These are phyloP conservation scores for Oryza glumipatula DNA, from an alignment of 176 grass and related monocot genomes.

Conservation along the genomic window DNA sequence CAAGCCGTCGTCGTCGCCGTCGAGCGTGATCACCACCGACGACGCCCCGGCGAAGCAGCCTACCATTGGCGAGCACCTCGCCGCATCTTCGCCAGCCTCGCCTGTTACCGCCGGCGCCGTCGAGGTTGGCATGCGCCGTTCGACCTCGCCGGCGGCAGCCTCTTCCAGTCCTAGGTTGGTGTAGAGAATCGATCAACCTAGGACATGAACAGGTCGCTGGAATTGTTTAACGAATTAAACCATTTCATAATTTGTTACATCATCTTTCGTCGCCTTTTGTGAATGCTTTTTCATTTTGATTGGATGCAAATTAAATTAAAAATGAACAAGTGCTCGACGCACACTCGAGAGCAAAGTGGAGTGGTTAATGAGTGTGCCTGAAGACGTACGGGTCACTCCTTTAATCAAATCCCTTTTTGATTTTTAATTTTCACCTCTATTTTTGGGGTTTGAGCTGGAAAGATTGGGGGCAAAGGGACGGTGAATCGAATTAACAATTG, in stretches of 20 bases:
- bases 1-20: not conserved
- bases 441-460: constrained; percentile 13
- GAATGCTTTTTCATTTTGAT: constrained; percentile 25
- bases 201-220: not conserved
- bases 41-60: not conserved
- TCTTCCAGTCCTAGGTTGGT: not conserved
- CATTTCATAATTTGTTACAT: not conserved
- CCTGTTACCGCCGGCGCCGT: not conserved
- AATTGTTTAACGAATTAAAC: not conserved
- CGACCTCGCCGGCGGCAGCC: not conserved
- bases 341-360: not conserved
- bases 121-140: not conserved
- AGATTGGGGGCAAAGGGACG: not conserved
- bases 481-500: constrained; percentile 8
- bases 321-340: not conserved
- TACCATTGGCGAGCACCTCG: not conserved
- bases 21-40: not conserved
- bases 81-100: not conserved
- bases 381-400: not conserved
- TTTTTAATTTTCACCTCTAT: not conserved
- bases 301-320: not conserved
- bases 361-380: not conserved
- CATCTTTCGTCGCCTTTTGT: constrained; percentile 7
- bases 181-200: constrained; percentile 19
- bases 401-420: not conserved